Percentiles rank a stretch among this genome's conserved stretches.
These are phyloP conservation scores for Pholiota adiposa DNA, from an alignment of 1,284 basidiomycete genomes.

Conservation along the genomic window DNA sequence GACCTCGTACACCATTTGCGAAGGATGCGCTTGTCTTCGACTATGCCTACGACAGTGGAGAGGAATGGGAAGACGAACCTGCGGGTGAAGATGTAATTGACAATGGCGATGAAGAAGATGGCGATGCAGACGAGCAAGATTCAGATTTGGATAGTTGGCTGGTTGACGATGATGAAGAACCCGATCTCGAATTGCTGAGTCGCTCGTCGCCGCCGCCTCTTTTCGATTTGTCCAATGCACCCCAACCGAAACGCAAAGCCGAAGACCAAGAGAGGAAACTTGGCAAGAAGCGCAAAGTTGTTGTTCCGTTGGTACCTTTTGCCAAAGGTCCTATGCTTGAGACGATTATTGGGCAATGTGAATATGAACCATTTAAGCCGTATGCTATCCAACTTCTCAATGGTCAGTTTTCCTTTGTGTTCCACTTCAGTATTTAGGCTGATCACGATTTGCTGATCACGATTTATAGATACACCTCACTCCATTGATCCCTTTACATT, in stretches of 20 bases:
- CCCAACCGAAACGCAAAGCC: conserved; percentile 57
- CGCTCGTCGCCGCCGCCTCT: conserved; percentile 43
- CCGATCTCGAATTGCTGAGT: conserved; percentile 48
- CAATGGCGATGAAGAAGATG: conserved; percentile 70
- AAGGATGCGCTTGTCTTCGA: conserved; percentile 73
- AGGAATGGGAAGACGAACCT: conserved; percentile 84
- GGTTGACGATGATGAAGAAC: conserved; percentile 74
- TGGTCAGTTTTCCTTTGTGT: conserved; percentile 49
- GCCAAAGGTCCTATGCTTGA: conserved; percentile 82
- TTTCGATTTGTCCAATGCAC: conserved; percentile 37
- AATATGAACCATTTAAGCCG: conserved; percentile 64
- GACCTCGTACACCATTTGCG: conserved; percentile 75
- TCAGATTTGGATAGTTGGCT: conserved; percentile 80
- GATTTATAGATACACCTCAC: conserved; percentile 63
- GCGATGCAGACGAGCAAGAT: conserved; percentile 59
- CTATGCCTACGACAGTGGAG: conserved; percentile 85
- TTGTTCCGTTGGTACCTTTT: conserved; percentile 77
- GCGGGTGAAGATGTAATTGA: conserved; percentile 73
- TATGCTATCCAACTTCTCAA: conserved; percentile 81
- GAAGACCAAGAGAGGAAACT: conserved; percentile 48
- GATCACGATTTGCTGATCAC: not conserved
- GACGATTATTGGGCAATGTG: conserved; percentile 57
- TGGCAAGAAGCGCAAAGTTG: conserved; percentile 71
- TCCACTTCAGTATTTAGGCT: not conserved
- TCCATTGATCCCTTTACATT: conserved; percentile 82